These are phyloP conservation scores for Paraphaeosphaeria minitans DNA, from an alignment of 2,329 filamentous ascomycete species.

Conservation along the genomic window DNA sequence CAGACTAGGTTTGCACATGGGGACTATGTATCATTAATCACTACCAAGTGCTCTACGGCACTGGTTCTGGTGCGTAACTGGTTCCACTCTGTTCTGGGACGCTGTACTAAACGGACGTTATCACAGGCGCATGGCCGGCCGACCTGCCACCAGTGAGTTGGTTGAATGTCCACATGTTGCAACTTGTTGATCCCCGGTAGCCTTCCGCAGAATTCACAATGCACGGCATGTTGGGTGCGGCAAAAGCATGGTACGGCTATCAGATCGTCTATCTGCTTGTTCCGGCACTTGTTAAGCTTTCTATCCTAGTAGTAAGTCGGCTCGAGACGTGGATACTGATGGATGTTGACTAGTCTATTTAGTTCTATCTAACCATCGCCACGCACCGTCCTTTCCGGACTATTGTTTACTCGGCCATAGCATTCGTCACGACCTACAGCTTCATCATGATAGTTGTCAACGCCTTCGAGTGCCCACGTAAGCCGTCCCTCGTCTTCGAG, in stretches of 20 bases:
- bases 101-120: background rate
- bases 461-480: conserved; percentile 29
- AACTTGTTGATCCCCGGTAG: background rate
- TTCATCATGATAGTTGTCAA: conserved; percentile 23
- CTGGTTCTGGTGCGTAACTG: conserved; percentile 18
- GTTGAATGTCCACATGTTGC: background rate
- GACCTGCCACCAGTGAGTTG: conserved; percentile 10
- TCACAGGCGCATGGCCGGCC: conserved; percentile 5
- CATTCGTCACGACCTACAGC: conserved; percentile 18
- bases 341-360: background rate
- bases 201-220: conserved; percentile 10
- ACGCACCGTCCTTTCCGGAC: conserved; percentile 27
- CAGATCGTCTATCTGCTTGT: conserved; percentile 32
- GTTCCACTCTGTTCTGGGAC: background rate
- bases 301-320: conserved; percentile 22
- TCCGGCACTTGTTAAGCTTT: conserved; percentile 33
- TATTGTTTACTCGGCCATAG: conserved; percentile 23
- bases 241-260: conserved; percentile 32
- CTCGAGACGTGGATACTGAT: background rate
- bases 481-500: conserved; percentile 20
- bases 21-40: conserved; percentile 34
- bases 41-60: conserved; percentile 33
- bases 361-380: conserved; percentile 33
- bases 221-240: conserved; percentile 13
- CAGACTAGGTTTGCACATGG: conserved; percentile 30